Conservation (phyloP, 2,329 filamentous ascomycete genomes). For the Ustulina deusta region DNA sequence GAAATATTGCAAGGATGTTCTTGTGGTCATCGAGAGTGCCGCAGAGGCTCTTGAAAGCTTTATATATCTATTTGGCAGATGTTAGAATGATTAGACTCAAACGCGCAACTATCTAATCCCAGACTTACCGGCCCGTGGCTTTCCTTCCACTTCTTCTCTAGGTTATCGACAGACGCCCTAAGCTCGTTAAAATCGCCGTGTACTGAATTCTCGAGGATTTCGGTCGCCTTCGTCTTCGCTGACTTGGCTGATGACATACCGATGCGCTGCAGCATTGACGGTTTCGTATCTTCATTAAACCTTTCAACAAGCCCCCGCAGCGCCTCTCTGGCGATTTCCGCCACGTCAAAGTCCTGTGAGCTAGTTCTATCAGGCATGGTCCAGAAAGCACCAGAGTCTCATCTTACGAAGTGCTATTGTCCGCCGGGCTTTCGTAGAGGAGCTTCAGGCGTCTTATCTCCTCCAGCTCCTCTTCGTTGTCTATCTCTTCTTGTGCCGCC, state of each 20-base stretch:
- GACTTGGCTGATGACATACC: constrained; percentile 28
- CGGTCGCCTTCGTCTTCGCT: constrained; percentile 22
- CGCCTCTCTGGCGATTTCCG: constrained; percentile 30
- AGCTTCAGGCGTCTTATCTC: constrained; percentile 20
- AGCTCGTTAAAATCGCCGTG: constrained; percentile 23
- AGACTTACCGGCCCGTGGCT: constrained; percentile 33
- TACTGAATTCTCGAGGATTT: constrained; percentile 22
- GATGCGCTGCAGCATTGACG: constrained; percentile 33
- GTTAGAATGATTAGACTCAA: constrained; percentile 1
- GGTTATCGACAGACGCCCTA: constrained; percentile 22
- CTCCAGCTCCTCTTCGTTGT: constrained; percentile 29
- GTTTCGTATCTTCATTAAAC: constrained; percentile 33
- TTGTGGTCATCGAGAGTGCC: constrained; percentile 37
- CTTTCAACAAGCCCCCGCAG: constrained; percentile 29
- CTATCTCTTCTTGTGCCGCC: constrained; percentile 34
- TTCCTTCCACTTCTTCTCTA: constrained; percentile 35
- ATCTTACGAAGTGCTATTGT: constrained; percentile 15
- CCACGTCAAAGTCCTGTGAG: constrained; percentile 33
- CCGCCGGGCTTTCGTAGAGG: constrained; percentile 26
- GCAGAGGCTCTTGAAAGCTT: constrained; percentile 32
- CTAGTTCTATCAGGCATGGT: constrained; percentile 8
- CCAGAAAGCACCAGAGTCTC: neutral
- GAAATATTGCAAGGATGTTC: constrained; percentile 34
- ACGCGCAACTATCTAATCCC: neutral
- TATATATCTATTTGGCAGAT: constrained; percentile 27